Percentiles rank a stretch among this genome's conserved stretches.
phyloP scores from a whole-genome alignment of 2,329 filamentous ascomycete species.

The Aspergillus bombycis region DNA sequence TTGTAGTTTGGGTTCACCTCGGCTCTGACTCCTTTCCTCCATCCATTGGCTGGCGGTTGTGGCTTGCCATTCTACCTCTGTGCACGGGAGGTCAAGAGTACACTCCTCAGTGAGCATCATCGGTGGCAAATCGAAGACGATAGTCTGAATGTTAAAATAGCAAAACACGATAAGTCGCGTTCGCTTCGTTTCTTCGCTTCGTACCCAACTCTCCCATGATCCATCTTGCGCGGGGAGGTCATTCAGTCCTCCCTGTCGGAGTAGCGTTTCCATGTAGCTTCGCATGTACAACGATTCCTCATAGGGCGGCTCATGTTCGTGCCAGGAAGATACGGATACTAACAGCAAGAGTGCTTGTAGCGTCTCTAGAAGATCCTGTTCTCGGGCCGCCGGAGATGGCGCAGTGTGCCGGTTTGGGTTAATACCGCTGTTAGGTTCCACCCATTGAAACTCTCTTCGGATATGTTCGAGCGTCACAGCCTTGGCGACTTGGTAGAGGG shows the following conservation, averaged over 20 bases:
- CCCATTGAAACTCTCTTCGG: constrained; percentile 31
- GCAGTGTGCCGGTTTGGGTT: constrained; percentile 5
- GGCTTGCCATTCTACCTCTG: constrained; percentile 38
- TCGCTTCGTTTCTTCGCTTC: constrained; percentile 33
- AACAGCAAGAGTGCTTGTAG: constrained; percentile 34
- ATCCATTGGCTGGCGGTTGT: constrained; percentile 27
- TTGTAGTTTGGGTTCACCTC: constrained; percentile 32
- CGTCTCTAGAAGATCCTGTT: constrained; percentile 32
- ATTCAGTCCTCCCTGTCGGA: constrained; percentile 34
- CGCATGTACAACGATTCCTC: constrained; percentile 33
- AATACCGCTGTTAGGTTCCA: not conserved
- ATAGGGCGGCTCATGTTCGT: constrained; percentile 35
- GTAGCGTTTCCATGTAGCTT: constrained; percentile 33
- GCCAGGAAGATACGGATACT: constrained; percentile 35
- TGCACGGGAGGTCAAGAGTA: constrained; percentile 35
- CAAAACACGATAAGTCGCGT: constrained; percentile 38
- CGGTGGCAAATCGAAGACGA: constrained; percentile 38
- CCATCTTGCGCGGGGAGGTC: constrained; percentile 32
- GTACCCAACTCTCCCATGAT: constrained; percentile 38
- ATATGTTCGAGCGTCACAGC: constrained; percentile 37
- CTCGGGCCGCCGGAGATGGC: constrained; percentile 18
- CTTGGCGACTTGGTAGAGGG: constrained; percentile 36
- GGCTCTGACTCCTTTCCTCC: constrained; percentile 25
- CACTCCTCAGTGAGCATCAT: constrained; percentile 37
- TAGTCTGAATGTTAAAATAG: constrained; percentile 41